phyloP scores from a whole-genome alignment of 495 filamentous ascomycete species.

The Podospora appendiculata region DNA sequence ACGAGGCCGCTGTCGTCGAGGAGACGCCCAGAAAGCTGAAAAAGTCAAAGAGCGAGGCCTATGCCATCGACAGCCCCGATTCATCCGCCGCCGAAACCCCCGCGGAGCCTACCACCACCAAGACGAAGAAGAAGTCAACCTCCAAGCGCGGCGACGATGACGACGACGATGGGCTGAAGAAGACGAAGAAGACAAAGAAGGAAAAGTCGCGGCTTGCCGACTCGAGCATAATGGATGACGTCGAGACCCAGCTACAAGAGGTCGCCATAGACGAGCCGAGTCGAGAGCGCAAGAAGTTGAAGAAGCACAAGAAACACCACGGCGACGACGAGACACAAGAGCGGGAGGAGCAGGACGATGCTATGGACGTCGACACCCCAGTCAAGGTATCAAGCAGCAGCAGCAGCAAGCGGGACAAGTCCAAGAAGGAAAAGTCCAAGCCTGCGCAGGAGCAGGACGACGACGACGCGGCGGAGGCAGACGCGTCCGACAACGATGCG shows the following conservation, averaged over 20 bases:
- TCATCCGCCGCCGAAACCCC: background rate
- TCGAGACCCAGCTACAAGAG: constrained; percentile 6
- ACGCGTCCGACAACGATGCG: background rate
- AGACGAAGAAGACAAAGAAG: constrained; percentile 7
- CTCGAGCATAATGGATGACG: background rate
- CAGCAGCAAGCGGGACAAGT: constrained; percentile 17
- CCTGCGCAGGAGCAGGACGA: background rate
- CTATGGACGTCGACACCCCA: constrained; percentile 11
- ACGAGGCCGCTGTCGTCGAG: constrained; percentile 19
- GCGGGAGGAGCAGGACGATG: background rate
- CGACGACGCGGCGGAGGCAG: constrained; percentile 5
- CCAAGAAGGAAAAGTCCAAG: constrained; percentile 9
- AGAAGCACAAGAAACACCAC: constrained; percentile 15
- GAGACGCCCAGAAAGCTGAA: constrained; percentile 31
- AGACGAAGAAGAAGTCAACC: background rate
- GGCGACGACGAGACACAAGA: background rate
- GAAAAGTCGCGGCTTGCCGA: background rate
- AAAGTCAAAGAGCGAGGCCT: constrained; percentile 26
- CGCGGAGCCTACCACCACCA: constrained; percentile 1
- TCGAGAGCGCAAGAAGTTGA: constrained; percentile 14
- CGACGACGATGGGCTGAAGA: constrained; percentile 5
- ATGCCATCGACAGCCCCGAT: background rate
- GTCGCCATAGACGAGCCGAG: constrained; percentile 11
- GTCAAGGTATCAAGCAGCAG: constrained; percentile 8
- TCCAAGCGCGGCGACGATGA: background rate